A percentile compares a stretch with the other conserved stretches of the same genome.
phyloP scores from a whole-genome alignment of 2,329 filamentous ascomycete genomes.

The Apiospora sp. region DNA sequence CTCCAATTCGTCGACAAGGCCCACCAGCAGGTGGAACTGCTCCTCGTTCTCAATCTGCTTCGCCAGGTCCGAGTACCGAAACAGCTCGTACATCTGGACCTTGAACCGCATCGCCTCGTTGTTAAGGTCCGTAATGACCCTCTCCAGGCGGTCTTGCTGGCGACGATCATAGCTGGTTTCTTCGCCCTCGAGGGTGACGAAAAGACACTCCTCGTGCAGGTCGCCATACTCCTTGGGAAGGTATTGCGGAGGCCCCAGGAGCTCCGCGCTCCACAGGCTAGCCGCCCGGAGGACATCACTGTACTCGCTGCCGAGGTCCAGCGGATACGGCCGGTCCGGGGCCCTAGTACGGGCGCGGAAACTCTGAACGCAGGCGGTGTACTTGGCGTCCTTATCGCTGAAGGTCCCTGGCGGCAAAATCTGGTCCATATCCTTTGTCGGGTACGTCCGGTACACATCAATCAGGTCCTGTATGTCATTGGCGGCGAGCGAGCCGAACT shows the following conservation, averaged over 20 bases:
- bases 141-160: background rate
- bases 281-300: background rate
- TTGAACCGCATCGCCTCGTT: background rate
- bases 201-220: background rate
- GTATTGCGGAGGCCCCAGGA: background rate
- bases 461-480: background rate
- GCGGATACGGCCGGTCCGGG: too few relatives aligned
- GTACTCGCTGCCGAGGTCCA: background rate
- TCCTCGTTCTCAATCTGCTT: background rate
- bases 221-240: too few relatives aligned
- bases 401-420: too few relatives aligned
- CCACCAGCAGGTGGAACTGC: background rate
- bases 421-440: background rate
- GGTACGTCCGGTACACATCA: background rate
- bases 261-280: background rate
- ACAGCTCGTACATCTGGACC: conserved; percentile 6
- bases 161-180: background rate
- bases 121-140: background rate
- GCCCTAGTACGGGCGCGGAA: background rate
- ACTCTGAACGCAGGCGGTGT: background rate
- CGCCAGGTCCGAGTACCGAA: background rate
- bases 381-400: too few relatives aligned
- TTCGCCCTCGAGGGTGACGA: background rate
- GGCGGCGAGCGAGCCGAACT: background rate
- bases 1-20: background rate